Evolutionary conservation across 306 rosid genomes (phyloP).

Genomic region (Dryas drummondii): DNA sequence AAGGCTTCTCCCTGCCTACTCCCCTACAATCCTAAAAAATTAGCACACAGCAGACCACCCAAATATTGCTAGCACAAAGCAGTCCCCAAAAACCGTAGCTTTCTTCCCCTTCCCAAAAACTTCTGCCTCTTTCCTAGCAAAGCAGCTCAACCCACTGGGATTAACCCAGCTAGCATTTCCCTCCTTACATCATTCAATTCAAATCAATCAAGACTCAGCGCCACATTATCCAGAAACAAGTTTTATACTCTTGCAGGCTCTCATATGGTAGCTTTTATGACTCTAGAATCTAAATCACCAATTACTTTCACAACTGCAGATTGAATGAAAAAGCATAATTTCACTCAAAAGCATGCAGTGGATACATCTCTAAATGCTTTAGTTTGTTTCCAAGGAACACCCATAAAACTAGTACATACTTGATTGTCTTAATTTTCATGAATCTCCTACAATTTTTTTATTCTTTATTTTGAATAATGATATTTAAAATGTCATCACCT

Average conservation of each 20-base stretch:
- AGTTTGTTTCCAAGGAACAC: neutral
- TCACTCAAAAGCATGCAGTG: conserved; percentile 1
- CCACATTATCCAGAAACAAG: neutral
- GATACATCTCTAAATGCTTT: neutral
- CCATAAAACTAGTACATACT: neutral
- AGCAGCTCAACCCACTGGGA: too few relatives aligned
- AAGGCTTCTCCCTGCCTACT: too few relatives aligned
- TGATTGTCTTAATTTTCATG: neutral
- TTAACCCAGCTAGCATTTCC: neutral
- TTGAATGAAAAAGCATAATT: neutral
- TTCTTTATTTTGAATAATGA: neutral
- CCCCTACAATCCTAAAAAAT: too few relatives aligned
- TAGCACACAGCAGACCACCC: too few relatives aligned
- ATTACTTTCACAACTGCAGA: neutral
- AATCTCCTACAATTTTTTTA: neutral
- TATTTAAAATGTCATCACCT: neutral
- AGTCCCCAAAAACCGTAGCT: too few relatives aligned
- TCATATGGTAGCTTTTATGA: neutral
- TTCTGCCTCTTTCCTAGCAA: too few relatives aligned
- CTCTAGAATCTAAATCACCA: neutral
- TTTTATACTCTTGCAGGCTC: neutral
- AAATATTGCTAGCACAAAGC: too few relatives aligned
- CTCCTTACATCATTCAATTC: neutral
- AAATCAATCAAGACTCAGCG: neutral
- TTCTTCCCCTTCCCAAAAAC: too few relatives aligned